A percentile compares a stretch with the other conserved stretches of the same genome.
phyloP scores from a whole-genome alignment of 2,329 filamentous ascomycete genomes.

The Pseudogymnoascus sp. region DNA sequence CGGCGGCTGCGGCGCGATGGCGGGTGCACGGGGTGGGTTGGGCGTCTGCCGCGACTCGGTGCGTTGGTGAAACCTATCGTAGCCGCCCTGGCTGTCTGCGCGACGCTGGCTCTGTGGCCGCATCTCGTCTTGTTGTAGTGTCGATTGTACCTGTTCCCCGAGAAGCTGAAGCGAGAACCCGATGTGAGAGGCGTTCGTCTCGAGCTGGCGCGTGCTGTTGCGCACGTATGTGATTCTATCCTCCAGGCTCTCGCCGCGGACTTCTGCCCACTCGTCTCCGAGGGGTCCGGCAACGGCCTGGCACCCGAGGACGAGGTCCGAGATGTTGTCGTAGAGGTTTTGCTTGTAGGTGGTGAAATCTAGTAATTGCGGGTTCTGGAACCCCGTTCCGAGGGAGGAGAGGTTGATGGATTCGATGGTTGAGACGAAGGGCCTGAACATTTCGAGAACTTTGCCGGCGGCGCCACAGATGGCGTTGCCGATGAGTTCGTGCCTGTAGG shows the following conservation, averaged over 20 bases:
- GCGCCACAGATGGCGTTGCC: constrained; percentile 74
- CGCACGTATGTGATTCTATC: constrained; percentile 75
- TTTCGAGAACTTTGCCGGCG: constrained; percentile 73
- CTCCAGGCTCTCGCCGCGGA: constrained; percentile 83
- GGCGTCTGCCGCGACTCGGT: constrained; percentile 41
- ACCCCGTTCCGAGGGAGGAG: constrained; percentile 64
- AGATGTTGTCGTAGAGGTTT: constrained; percentile 84
- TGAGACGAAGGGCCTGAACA: constrained; percentile 82
- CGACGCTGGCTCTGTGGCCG: constrained; percentile 47
- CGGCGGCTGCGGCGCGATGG: neutral
- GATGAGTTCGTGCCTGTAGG: constrained; percentile 68
- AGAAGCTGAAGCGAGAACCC: constrained; percentile 81
- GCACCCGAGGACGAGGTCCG: constrained; percentile 78
- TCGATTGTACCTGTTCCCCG: constrained; percentile 66
- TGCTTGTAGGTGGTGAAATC: constrained; percentile 92
- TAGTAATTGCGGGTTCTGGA: constrained; percentile 74
- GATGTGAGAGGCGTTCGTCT: constrained; percentile 79
- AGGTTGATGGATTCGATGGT: constrained; percentile 89
- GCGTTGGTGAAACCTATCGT: constrained; percentile 46
- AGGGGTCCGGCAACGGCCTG: constrained; percentile 87
- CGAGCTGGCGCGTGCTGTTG: constrained; percentile 67
- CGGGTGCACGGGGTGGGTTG: constrained; percentile 30
- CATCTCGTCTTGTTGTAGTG: constrained; percentile 35
- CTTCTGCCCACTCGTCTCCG: constrained; percentile 90
- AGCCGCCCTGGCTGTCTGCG: constrained; percentile 48